Conservation (phyloP, 371 early-diverging fungal species). For the Cokeromyces recurvatus region DNA sequence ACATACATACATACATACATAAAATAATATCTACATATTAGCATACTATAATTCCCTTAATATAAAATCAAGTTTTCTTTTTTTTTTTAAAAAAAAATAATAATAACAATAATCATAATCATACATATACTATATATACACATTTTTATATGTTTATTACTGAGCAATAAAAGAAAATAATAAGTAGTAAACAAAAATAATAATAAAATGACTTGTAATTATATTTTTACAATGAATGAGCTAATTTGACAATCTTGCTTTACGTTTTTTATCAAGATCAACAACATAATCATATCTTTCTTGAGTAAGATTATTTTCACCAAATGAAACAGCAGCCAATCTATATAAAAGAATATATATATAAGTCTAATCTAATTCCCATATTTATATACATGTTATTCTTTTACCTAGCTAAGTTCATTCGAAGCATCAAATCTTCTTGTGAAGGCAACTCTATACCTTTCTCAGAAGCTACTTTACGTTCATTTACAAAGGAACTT, state of each 20-base stretch:
- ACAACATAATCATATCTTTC: slow-evolving; percentile 36
- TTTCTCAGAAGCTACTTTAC: slow-evolving; percentile 42
- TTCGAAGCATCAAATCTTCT: slow-evolving; percentile 44
- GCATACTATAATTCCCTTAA: too few relatives aligned
- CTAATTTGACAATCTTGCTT: slow-evolving; percentile 2
- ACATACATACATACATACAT: too few relatives aligned
- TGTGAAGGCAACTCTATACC: slow-evolving; percentile 27
- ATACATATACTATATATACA: too few relatives aligned
- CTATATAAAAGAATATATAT: slow-evolving; percentile 14
- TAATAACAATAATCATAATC: too few relatives aligned
- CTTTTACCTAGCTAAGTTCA: slow-evolving; percentile 34
- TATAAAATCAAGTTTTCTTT: too few relatives aligned
- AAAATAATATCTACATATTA: too few relatives aligned
- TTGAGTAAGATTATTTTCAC: slow-evolving; percentile 25
- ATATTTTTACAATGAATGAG: too few relatives aligned
- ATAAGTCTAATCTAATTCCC: not conserved
- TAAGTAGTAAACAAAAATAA: too few relatives aligned
- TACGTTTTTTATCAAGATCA: slow-evolving; percentile 23
- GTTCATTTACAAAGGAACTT: slow-evolving; percentile 47
- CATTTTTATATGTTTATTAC: too few relatives aligned
- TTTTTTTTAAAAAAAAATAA: too few relatives aligned
- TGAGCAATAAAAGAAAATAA: too few relatives aligned
- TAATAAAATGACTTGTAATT: too few relatives aligned
- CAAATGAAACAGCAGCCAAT: slow-evolving; percentile 38
- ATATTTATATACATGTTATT: not conserved